Base-by-base conservation (phyloP, 331 rosid species). In the Erythrophleum ivorense region DNA sequence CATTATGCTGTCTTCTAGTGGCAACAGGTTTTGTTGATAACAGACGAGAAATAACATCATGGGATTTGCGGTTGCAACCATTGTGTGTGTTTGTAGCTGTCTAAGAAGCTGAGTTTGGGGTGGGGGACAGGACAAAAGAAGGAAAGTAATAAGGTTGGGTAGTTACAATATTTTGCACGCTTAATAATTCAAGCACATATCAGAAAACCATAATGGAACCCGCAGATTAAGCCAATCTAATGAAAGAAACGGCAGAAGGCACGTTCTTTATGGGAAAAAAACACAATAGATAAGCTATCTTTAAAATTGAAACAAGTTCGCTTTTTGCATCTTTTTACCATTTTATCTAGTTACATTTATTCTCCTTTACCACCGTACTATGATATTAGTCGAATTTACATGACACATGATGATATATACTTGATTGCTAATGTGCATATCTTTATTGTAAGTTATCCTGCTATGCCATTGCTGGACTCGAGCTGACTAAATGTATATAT, bases 131-230 rank as follows among this genome's bases (percentile, higher is more conserved):
- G 40, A 36, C 40, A 36, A 1, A 2, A 48, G 53, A 43, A 11
- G 59, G 24, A 54, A 16, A 18, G 21, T 16, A 18, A 18, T 15
- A 54, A 1, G 59, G 18, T 52, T 52, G 57, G n/a, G 13, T 52
- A 52, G 57, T 3, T 52, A 13, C 6, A 13, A 52, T 9, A 52
- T 52, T 48, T 7, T 52, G 3, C 0, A 13, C 40, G 88, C 81
- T 78, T 84, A 84, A 84, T 84, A 53, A 83, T 88, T 77, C 90
- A 86, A 81, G 79, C 85, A 1, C 84, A 86, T 3, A 84, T 78
- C 87, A 84, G 89, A 76, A 88, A 88, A 83, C 89, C 89, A 69
- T 86, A 86, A 73, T 59, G 84, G 81, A 87, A 84, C 77, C 89
- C 91, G 10, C 87, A 89, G 76, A 84, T 84, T 81, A 89, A 85